These are phyloP conservation scores for barley (Hordeum vulgare) DNA, from an alignment of 176 grass and related monocot species.

Conservation along the genomic window MorexV3_pseudomolecules_assembly NC_058524.1:590478444-590478943, in stretches of 20 bases:
- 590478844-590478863: constrained; percentile 89
- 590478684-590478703: neutral
- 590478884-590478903: constrained; percentile 87
- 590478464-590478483: neutral
- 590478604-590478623: constrained; percentile 17
- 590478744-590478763: neutral
- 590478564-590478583: constrained; percentile 20
- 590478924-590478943: constrained; percentile 93
- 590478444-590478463: constrained; percentile 19
- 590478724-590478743: no score
- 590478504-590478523: constrained; percentile 39
- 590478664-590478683: neutral
- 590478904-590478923: constrained; percentile 78
- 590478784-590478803: no score
- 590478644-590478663: no score
- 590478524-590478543: constrained; percentile 12
- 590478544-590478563: neutral
- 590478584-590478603: constrained; percentile 24
- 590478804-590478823: neutral
- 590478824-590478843: constrained; percentile 49
- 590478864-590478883: constrained; percentile 92
- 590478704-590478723: neutral
- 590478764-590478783: neutral
- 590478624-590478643: neutral
- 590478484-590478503: neutral